Percentiles rank a stretch among this genome's conserved stretches.
Evolutionary conservation across 176 grass and related monocot species (phyloP).

Genomic region (Cenchrus fungigraminus): DNA sequence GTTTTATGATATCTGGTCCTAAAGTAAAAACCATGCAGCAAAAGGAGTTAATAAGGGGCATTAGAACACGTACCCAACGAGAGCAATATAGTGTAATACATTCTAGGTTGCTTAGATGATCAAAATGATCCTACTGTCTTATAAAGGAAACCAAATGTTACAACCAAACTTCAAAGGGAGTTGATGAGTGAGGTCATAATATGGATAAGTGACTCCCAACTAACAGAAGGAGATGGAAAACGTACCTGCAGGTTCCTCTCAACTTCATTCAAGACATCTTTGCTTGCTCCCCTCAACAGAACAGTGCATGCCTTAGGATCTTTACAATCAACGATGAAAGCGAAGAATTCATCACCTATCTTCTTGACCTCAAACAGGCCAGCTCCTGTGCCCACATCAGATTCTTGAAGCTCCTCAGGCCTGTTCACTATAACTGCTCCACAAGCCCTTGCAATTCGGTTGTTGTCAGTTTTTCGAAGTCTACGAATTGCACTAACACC

Average conservation of each 20-base stretch:
- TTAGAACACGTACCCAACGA: not conserved
- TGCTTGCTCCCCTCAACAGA: conserved; percentile 93
- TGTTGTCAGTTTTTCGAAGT: conserved; percentile 95
- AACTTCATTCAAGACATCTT: conserved; percentile 95
- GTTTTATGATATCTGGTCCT: not conserved
- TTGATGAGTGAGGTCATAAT: not conserved
- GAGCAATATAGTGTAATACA: not conserved
- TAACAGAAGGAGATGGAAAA: not conserved
- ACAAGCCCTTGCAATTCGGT: conserved; percentile 93
- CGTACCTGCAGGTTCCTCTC: conserved; percentile 93
- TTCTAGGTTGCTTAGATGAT: not conserved
- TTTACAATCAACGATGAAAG: conserved; percentile 93
- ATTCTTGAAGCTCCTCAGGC: conserved; percentile 98
- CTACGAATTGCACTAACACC: conserved; percentile 93
- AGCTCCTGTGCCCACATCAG: conserved; percentile 87
- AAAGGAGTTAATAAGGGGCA: not conserved
- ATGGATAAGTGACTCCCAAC: not conserved
- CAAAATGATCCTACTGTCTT: not conserved
- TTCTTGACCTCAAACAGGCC: conserved; percentile 98
- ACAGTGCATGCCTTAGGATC: conserved; percentile 99
- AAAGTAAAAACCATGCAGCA: not conserved
- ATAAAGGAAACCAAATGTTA: not conserved
- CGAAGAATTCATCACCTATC: conserved; percentile 94
- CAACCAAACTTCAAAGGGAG: not conserved
- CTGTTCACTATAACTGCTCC: conserved; percentile 94